Base-by-base conservation (phyloP, 257 asterid genomes). In the Solanum tacnaense region DNA sequence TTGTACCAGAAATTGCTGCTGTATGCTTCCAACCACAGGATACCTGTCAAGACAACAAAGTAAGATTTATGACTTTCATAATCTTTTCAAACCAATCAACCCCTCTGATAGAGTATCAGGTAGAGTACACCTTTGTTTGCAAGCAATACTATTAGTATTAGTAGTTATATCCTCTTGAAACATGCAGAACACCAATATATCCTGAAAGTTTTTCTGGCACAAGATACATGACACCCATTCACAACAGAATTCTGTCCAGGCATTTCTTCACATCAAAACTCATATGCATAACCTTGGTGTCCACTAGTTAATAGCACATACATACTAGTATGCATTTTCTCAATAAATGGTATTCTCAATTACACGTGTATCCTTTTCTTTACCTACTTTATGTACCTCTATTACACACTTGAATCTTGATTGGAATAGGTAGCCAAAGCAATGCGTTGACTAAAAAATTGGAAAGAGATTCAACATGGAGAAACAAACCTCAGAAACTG, bases 21-120 rank as follows among this genome's bases (percentile, higher is more conserved):
- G 99, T 97, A 87, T 97, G 99, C 94, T 95, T 97, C 99, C 99
- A 97, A 87, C 99, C 99, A 85, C 99, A 97, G 35, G 99, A 94
- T 34, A 97, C 98, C 99, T 96, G 91, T 71, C n/a, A 91, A 89
- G 75, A 85, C 32, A 84, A 73, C 83, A 65, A 85, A 52, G 84
- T 44, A 67, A 73, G 56, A 49, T 86, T 20, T 86, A 85, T 85
- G 67, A 49, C 7, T 49, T 16, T 31, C 70, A 81, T 49, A 52
- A 49, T 18, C n/a, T 46, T 81, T 46, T 81, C 44, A 49, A 41
- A 41, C 52, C 84, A 78, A 41, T 78, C 62, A 78, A 75, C 35
- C 58, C 41, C 20, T 49, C 44, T 7, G 7, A 29, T 10, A 29
- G 20, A 49, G 36, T 29, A 44, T 81, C 62, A 79, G 65, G 62